Evolutionary conservation across 345 rosid species (phyloP).

Genomic region (Corchorus capsularis): DNA sequence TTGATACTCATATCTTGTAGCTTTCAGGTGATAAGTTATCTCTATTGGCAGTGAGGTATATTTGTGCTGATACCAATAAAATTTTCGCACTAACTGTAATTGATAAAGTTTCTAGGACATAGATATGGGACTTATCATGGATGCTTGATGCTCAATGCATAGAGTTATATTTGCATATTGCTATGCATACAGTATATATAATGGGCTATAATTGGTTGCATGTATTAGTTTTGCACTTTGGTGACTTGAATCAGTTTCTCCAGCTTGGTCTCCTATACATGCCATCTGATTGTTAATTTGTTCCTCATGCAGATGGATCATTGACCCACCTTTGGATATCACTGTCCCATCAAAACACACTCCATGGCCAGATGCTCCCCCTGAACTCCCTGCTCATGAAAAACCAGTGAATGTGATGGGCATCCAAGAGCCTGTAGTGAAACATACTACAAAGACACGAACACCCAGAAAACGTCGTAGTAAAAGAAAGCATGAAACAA

Average conservation of each 20-base stretch:
- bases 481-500: conserved; percentile 77
- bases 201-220: background rate
- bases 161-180: background rate
- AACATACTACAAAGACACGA: conserved; percentile 60
- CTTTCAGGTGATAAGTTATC: background rate
- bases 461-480: conserved; percentile 61
- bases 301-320: conserved; percentile 67
- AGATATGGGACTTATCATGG: background rate
- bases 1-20: background rate
- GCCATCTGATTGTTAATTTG: conserved; percentile 2
- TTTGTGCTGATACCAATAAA: background rate
- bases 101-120: background rate
- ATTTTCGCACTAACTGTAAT: background rate
- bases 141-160: background rate
- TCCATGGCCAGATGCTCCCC: conserved; percentile 95
- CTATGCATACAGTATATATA: background rate
- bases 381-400: conserved; percentile 65
- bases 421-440: conserved; percentile 45
- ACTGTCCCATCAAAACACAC: conserved; percentile 84
- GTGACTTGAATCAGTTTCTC: background rate
- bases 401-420: conserved; percentile 29
- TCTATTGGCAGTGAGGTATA: background rate
- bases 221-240: background rate
- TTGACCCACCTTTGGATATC: conserved; percentile 87
- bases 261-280: background rate